Conservation (phyloP, 208 protist genomes). For the Acanthamoeba lenticulata region DNA sequence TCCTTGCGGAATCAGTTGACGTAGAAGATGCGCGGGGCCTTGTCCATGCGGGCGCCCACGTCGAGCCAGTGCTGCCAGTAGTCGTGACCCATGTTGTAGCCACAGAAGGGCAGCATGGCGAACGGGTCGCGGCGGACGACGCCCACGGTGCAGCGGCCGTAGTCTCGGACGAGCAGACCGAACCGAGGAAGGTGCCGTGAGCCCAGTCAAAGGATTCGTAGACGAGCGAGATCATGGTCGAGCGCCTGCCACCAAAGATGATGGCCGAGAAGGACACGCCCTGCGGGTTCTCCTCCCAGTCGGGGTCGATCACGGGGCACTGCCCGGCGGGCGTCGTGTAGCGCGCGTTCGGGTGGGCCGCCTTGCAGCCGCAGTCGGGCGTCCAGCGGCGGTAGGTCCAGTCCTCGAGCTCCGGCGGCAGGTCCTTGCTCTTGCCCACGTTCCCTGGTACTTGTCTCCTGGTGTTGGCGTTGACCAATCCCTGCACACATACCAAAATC, state of each 20-base stretch:
- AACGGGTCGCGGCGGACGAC: no score
- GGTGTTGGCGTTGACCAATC: no score
- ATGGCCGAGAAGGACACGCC: conserved; percentile 88
- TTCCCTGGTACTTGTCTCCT: no score
- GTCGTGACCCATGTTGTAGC: conserved; percentile 90
- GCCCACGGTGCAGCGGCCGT: conserved; percentile 88
- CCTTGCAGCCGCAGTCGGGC: conserved; percentile 53
- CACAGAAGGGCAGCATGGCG: conserved; percentile 90
- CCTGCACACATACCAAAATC: no score
- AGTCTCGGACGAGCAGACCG: conserved; percentile 81
- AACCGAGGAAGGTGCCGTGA: conserved; percentile 87
- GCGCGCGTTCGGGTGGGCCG: conserved; percentile 88
- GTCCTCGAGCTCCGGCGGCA: no score
- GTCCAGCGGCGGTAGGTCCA: no score
- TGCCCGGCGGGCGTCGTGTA: conserved; percentile 85
- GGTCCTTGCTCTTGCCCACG: no score
- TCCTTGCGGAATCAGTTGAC: conserved; percentile 90
- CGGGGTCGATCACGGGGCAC: no score
- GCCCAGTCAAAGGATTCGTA: conserved; percentile 85
- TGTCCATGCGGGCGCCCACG: conserved; percentile 70
- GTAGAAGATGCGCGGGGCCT: conserved; percentile 86
- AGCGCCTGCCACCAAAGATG: conserved; percentile 87
- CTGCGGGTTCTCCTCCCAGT: conserved; percentile 79
- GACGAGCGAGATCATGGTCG: conserved; percentile 83
- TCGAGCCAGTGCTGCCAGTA: conserved; percentile 90